A percentile compares a stretch with the other conserved stretches of the same genome.
These are phyloP conservation scores for Coemansia sp. DNA, from an alignment of 192 early-diverging fungal genomes.

Conservation along the genomic window DNA sequence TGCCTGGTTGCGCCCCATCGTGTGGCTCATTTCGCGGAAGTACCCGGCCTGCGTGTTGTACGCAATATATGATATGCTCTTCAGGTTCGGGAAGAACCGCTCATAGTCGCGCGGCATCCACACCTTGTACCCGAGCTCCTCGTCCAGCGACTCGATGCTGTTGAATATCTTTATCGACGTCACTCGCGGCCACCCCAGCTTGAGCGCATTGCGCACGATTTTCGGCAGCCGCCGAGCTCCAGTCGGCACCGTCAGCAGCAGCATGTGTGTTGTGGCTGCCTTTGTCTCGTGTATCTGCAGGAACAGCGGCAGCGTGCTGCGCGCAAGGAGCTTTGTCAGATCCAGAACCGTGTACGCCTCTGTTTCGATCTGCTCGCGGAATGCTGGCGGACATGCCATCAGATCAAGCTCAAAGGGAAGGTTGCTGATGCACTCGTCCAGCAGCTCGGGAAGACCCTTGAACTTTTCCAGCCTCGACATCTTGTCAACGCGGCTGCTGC, in stretches of 20 bases:
- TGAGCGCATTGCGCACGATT: constrained; percentile 44
- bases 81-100: constrained; percentile 50
- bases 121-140: constrained; percentile 51
- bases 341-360: constrained; percentile 47
- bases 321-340: constrained; percentile 41
- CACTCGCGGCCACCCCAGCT: constrained; percentile 53
- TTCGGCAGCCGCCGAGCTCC: constrained; percentile 35
- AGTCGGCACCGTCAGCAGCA: constrained; percentile 36
- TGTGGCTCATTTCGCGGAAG: constrained; percentile 54
- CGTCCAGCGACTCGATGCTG: constrained; percentile 32
- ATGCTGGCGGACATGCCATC: constrained; percentile 47
- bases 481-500: constrained; percentile 40
- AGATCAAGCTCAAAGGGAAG: constrained; percentile 46
- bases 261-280: constrained; percentile 45
- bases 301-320: constrained; percentile 43
- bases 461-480: constrained; percentile 49
- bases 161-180: constrained; percentile 46
- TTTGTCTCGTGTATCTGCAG: constrained; percentile 53
- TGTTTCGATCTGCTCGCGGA: constrained; percentile 47
- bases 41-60: constrained; percentile 37
- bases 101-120: constrained; percentile 56
- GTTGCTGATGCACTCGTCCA: constrained; percentile 45
- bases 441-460: constrained; percentile 45
- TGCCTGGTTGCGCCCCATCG: constrained; percentile 43
- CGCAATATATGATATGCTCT: constrained; percentile 39